Percentiles rank a stretch among this genome's conserved stretches.
Conservation (phyloP, 371 early-diverging fungal genomes). For the Nematocida displodere region DNA sequence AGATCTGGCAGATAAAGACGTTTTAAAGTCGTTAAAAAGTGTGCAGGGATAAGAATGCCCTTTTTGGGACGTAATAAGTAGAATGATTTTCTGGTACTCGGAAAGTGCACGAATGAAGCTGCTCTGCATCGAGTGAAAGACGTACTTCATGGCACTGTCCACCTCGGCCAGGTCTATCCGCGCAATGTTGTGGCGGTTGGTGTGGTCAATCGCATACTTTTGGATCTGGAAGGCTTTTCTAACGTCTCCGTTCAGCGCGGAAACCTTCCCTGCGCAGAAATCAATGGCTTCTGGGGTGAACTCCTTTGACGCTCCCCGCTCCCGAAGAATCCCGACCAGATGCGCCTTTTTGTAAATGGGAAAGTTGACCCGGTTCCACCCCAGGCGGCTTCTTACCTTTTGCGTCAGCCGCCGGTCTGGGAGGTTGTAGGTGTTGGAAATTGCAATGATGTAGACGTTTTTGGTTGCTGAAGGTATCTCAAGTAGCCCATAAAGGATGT, state of each 20-base stretch:
- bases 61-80: slow-evolving; percentile 43
- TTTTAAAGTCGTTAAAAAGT: slow-evolving; percentile 23
- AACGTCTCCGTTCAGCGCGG: slow-evolving; percentile 88
- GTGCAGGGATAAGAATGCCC: slow-evolving; percentile 5
- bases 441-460: slow-evolving; percentile 78
- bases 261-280: slow-evolving; percentile 82
- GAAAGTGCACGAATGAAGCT: slow-evolving; percentile 34
- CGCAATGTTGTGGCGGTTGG: not conserved
- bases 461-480: slow-evolving; percentile 78
- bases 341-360: slow-evolving; percentile 53
- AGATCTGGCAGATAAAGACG: slow-evolving; percentile 10
- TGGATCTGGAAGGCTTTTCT: slow-evolving; percentile 86
- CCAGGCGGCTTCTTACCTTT: slow-evolving; percentile 81
- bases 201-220: slow-evolving; percentile 63
- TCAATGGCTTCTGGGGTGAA: slow-evolving; percentile 73
- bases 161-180: slow-evolving; percentile 12
- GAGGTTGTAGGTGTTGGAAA: slow-evolving; percentile 95
- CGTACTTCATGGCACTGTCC: slow-evolving; percentile 39
- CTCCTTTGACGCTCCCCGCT: not conserved
- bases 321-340: slow-evolving; percentile 39
- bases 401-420: slow-evolving; percentile 83
- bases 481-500: slow-evolving; percentile 89
- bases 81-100: slow-evolving; percentile 49
- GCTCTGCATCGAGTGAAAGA: slow-evolving; percentile 47
- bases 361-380: slow-evolving; percentile 66